These are phyloP conservation scores for Aspergillus sparsus DNA, from an alignment of 495 filamentous ascomycete species.

Conservation along the genomic window DNA sequence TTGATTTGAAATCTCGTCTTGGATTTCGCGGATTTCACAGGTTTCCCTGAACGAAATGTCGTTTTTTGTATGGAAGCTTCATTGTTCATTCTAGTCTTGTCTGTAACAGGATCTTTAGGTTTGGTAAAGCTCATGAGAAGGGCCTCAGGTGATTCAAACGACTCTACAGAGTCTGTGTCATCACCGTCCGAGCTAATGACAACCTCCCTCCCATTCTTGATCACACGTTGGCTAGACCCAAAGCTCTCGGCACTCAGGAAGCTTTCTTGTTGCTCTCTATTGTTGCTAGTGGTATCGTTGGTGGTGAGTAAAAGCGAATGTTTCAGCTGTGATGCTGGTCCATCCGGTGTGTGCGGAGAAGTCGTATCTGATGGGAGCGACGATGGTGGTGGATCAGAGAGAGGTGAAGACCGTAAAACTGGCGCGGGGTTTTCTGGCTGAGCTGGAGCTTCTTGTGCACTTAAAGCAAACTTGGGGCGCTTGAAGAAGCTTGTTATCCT, in stretches of 20 bases:
- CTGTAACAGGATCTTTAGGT: conserved; percentile 9
- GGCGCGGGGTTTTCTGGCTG: conserved; percentile 19
- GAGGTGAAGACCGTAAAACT: conserved; percentile 32
- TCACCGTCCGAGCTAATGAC: conserved; percentile 75
- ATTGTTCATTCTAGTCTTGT: conserved; percentile 21
- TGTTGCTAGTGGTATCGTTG: conserved; percentile 7
- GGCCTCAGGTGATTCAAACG: conserved; percentile 47
- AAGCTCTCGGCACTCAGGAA: conserved; percentile 28
- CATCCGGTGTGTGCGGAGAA: conserved; percentile 24
- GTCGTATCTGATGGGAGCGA: conserved; percentile 28
- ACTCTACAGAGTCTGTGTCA: conserved; percentile 57
- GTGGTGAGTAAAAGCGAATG: conserved; percentile 19
- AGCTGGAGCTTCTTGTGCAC: conserved; percentile 3
- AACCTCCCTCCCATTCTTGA: conserved; percentile 50
- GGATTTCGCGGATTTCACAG: conserved; percentile 7
- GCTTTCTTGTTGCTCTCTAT: conserved; percentile 18
- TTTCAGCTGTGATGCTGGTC: conserved; percentile 23
- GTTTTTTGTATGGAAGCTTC: conserved; percentile 13
- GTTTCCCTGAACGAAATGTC: conserved; percentile 18
- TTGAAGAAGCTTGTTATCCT: conserved; percentile 46
- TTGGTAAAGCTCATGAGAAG: conserved; percentile 33
- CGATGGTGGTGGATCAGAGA: conserved; percentile 34
- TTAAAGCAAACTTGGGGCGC: conserved; percentile 29
- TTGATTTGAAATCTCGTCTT: not conserved
- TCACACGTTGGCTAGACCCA: conserved; percentile 41